A percentile compares a stretch with the other conserved stretches of the same genome.
phyloP scores from a whole-genome alignment of 2,329 filamentous ascomycete genomes.

The Claviceps monticola region DNA sequence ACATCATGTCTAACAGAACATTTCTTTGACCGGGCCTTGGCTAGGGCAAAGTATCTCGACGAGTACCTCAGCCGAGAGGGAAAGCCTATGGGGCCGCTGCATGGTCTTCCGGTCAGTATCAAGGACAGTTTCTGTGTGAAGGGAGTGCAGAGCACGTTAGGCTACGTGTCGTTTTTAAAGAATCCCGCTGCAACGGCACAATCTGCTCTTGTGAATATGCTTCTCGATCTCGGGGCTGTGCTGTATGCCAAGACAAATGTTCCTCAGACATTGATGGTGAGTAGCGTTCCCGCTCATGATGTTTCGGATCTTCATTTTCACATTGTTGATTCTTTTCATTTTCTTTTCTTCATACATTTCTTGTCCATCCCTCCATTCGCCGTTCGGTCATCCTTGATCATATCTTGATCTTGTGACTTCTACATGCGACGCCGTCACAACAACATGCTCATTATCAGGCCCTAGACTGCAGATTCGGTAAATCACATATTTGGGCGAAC shows the following conservation, averaged over 20 bases:
- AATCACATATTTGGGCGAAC: slow-evolving; percentile 16
- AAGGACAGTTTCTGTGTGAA: slow-evolving; percentile 14
- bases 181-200: slow-evolving; percentile 9
- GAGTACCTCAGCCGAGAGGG: slow-evolving; percentile 5
- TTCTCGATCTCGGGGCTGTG: slow-evolving; percentile 15
- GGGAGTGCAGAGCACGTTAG: slow-evolving; percentile 13
- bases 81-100: slow-evolving; percentile 10
- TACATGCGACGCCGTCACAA: too few species aligned
- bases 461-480: slow-evolving; percentile 24
- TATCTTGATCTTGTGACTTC: not conserved
- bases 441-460: too few species aligned
- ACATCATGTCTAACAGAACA: slow-evolving; percentile 28
- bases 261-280: slow-evolving; percentile 48
- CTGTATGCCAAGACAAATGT: slow-evolving; percentile 33
- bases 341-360: not conserved
- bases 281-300: not conserved
- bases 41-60: slow-evolving; percentile 9
- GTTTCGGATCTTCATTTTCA: not conserved
- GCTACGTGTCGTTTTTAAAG: slow-evolving; percentile 14
- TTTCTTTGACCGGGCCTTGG: slow-evolving; percentile 25
- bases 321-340: too few species aligned
- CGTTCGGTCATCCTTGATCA: not conserved
- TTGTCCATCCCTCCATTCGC: not conserved
- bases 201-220: slow-evolving; percentile 12
- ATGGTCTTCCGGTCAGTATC: slow-evolving; percentile 14